Evolutionary conservation across 1,284 basidiomycete species (phyloP), one percentile per base, ranked within the genome.

Genomic region (Exobasidium cylindrosporum): DNA sequence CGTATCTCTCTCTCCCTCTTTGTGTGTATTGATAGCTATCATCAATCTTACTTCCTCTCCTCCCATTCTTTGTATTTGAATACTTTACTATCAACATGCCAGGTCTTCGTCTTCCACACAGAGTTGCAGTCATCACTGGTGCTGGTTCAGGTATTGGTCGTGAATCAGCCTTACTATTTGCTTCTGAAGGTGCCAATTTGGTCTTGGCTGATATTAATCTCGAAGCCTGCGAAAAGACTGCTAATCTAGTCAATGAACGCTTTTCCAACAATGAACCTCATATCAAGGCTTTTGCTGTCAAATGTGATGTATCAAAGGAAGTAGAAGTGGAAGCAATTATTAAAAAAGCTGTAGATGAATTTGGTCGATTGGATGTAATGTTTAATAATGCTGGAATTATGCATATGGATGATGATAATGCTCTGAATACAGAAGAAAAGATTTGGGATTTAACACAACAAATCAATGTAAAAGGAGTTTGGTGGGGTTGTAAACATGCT

Each of bases 391-490:
- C 70, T 21, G 70, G 70, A 24, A 70, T 72, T 56, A 28, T 28
- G n/a, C 47, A 50, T 14, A 13, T 24, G 3, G 26, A 50, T 28
- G 47, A 97, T 77, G 93, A 95, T 79, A 89, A 93, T 78, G 94
- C 94, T 4, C 84, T 97, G 74, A 93, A 92, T 81, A 97, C 94
- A 14, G 92, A 95, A 74, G 94, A 97, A 82, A 87, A 85, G 69
- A 92, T 97, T 81, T 97, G 94, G 93, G 80, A 77, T 52, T 56
- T 80, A 28, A 74, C 77, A 4, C 91, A 94, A 88, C 84, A 87
- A 65, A 89, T 97, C 83, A 97, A 97, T 81, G 87, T 95, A 80
- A 97, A 97, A 82, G 94, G 94, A 60, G 95, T 97, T 63, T 97
- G 94, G 94, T 97, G 89, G 87, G 94, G 95, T 50, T 94, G 90